phyloP scores from a whole-genome alignment of 495 filamentous ascomycete species.

The Chaetomium cochliodes region DNA sequence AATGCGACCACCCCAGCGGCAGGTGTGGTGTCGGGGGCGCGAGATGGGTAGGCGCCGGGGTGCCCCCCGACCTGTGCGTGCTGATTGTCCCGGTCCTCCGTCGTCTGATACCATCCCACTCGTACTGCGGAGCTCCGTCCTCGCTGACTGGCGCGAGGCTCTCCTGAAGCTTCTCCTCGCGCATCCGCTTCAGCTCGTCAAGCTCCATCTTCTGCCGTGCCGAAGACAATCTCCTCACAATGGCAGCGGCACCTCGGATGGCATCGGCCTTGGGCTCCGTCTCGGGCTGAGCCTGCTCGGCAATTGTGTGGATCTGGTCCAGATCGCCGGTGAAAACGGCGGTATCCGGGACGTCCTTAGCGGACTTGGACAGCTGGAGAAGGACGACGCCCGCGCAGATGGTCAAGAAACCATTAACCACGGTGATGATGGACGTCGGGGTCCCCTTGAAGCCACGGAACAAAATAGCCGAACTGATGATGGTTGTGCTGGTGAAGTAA shows the following conservation, averaged over 20 bases:
- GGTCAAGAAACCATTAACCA: conserved; percentile 89
- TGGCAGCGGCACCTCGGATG: conserved; percentile 87
- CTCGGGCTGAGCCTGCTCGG: conserved; percentile 90
- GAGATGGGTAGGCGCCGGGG: conserved; percentile 39
- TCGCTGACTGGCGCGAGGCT: conserved; percentile 71
- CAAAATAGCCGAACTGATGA: conserved; percentile 86
- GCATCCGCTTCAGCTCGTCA: conserved; percentile 75
- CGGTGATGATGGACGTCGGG: conserved; percentile 73
- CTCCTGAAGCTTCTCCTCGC: conserved; percentile 72
- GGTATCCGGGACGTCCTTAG: conserved; percentile 93
- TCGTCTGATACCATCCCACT: conserved; percentile 91
- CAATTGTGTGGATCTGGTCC: conserved; percentile 91
- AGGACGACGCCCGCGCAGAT: conserved; percentile 97
- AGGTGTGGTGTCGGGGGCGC: conserved; percentile 61
- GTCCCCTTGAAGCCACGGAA: conserved; percentile 95
- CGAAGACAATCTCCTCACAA: conserved; percentile 78
- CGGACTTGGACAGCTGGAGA: conserved; percentile 93
- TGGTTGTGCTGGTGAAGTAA: conserved; percentile 92
- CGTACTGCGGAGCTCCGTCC: conserved; percentile 57
- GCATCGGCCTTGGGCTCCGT: conserved; percentile 95
- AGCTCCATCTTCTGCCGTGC: conserved; percentile 74
- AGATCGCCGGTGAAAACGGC: conserved; percentile 92
- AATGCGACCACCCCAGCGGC: conserved; percentile 83
- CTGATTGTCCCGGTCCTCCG: conserved; percentile 61
- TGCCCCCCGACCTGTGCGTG: conserved; percentile 33